Evolutionary conservation across 306 rosid species (phyloP), one percentile per base, ranked within the genome.

Genomic region (Amphicarpaea edgeworthii): DNA sequence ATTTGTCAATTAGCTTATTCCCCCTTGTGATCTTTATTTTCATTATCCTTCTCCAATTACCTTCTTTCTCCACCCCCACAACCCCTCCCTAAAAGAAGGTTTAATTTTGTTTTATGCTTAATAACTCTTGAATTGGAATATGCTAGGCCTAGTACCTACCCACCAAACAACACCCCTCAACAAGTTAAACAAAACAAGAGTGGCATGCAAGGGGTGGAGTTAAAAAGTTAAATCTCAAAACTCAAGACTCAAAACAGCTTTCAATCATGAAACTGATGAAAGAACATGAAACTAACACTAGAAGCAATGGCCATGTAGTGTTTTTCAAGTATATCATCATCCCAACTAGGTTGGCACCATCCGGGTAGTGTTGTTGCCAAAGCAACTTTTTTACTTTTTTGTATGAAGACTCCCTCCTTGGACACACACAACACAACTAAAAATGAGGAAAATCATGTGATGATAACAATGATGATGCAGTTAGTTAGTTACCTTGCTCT

Each of bases 401-500:
- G 32, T 28, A 63, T 26, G 28, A 63, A 64, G 63, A 71, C 32
- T 70, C 68, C n/a, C 32, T 70, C 68, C n/a, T 9, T 61, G 54
- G 61, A 42, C 34, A 77, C 59, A 28, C 32, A 28, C 32, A 28
- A 68, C 20, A 30, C 66, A 59, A 15, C 42, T 59, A 68, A 19
- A 66, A 8, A 50, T 30, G 64, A 51, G 38, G 57, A 34, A 41
- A 34, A 66, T 28, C 30, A 40, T 17, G 49, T 32, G 16, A 68
- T 60, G 34, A 30, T 30, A 45, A 30, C 20, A 28, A 68, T 60
- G 40, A 34, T 34, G 51, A 32, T 54, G 61, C 32, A 20, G 61
- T 23, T 55, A 24, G 62, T 12, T 54, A 42, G 40, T 72, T 82
- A 96, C 99, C 99, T 90, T 78, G 94, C 93, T 90, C 97, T 83